These are phyloP conservation scores for Endotrypanum monterogeii DNA, from an alignment of 208 protist genomes.

Conservation along the genomic window DNA sequence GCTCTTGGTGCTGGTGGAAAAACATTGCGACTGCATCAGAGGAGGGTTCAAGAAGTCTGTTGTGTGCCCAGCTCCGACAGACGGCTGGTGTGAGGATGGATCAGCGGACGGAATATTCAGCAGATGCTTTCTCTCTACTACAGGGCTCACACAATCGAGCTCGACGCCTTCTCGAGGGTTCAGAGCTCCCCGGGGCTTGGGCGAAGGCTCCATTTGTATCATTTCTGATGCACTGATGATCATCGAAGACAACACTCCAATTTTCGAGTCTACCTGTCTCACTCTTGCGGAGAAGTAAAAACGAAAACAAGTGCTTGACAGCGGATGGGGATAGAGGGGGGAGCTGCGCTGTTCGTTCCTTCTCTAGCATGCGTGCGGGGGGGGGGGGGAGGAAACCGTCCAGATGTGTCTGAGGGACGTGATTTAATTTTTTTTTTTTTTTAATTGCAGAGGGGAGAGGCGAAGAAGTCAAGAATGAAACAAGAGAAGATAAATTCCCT, in stretches of 20 bases:
- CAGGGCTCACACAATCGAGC: neutral
- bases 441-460: too few species aligned
- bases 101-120: neutral
- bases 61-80: neutral
- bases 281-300: neutral
- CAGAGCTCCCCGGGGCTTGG: neutral
- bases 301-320: conserved; percentile 11
- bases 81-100: neutral
- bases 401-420: too few species aligned
- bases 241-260: neutral
- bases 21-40: neutral
- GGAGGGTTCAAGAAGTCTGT: conserved; percentile 4
- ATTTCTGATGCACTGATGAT: neutral
- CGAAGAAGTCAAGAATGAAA: too few species aligned
- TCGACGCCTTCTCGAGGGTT: neutral
- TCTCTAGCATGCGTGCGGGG: too few species aligned
- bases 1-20: neutral
- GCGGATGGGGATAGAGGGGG: neutral
- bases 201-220: neutral
- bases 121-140: neutral
- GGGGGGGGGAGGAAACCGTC: too few species aligned
- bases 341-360: too few species aligned
- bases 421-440: too few species aligned
- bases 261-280: neutral
- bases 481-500: too few species aligned